Evolutionary conservation across 148 eudicot species (phyloP).

Genomic region (Persicaria maculosa): DNA sequence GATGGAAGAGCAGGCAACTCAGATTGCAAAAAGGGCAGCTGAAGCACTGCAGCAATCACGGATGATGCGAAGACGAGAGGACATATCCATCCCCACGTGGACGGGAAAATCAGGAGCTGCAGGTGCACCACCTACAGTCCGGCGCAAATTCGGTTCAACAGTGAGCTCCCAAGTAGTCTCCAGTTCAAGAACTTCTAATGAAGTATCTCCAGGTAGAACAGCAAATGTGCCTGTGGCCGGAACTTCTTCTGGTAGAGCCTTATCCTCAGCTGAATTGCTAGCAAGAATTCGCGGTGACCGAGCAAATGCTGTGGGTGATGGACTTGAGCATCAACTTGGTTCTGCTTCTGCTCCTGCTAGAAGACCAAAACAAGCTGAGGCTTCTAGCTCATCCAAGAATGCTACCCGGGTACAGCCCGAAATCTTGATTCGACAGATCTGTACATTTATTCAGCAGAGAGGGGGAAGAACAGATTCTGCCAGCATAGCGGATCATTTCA

Average conservation of each 20-base stretch:
- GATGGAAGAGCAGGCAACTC: constrained; percentile 79
- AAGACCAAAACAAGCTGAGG: constrained; percentile 22
- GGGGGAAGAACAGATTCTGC: constrained; percentile 67
- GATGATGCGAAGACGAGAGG: constrained; percentile 70
- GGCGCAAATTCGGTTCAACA: constrained; percentile 75
- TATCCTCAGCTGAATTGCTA: constrained; percentile 76
- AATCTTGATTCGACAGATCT: constrained; percentile 68
- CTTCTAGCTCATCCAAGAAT: constrained; percentile 35
- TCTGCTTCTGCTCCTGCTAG: constrained; percentile 32
- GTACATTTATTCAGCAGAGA: constrained; percentile 71
- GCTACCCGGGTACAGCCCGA: constrained; percentile 62
- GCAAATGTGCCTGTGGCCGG: constrained; percentile 40
- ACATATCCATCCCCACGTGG: constrained; percentile 82
- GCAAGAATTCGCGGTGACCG: constrained; percentile 71
- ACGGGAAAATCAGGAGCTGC: constrained; percentile 89
- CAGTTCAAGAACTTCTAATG: constrained; percentile 24
- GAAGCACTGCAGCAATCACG: constrained; percentile 89
- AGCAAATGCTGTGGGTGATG: constrained; percentile 63
- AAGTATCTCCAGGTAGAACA: constrained; percentile 26
- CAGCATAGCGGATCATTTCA: constrained; percentile 69
- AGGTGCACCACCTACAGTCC: constrained; percentile 78
- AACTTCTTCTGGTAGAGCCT: constrained; percentile 67
- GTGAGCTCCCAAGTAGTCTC: constrained; percentile 49
- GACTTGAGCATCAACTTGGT: constrained; percentile 70
- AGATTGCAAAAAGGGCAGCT: constrained; percentile 88